Evolutionary conservation across 345 rosid genomes (phyloP), one percentile per base, ranked within the genome.

Genomic region (Geranium brycei): DNA sequence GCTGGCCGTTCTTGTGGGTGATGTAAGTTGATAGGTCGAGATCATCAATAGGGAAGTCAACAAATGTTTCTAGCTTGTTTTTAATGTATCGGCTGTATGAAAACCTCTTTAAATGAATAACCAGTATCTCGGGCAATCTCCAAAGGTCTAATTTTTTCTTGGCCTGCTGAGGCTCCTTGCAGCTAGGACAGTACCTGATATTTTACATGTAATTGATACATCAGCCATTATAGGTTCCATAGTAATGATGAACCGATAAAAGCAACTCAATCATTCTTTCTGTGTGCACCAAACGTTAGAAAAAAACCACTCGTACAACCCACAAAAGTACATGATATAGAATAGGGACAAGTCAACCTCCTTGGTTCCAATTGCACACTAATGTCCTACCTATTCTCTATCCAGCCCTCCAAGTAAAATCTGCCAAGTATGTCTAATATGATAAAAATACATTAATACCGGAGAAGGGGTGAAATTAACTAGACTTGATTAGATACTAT

Each of bases 101-200:
- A 74, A 87, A 87, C 72, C 89, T 75, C 76, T 87, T 87, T 62
- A 87, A 67, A 78, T 84, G 87, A 76, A 87, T 75, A 63, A 87
- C 84, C 66, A 87, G 71, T 62, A 84, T 73, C 71, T 82, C 83
- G 4, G 92, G 92, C 72, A 84, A 70, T 65, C 89, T 82, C 92
- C 92, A 87, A 38, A 87, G 89, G 67, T 87, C 89, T 68, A 87
- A 79, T 55, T 80, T 87, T 69, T 87, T 87, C 68, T 75, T 76
- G 72, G 92, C 92, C 68, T 80, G 89, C 51, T 66, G 81, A 65
- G 74, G 85, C 75, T 71, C 63, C 78, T 87, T 79, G 80, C 92
- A 87, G 58, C 69, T 62, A 41, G 92, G 89, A 59, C 92, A 87
- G 72, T 74, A 80, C 89, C 92, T 86, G 63, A 57, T 63, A 63